Base-by-base conservation (phyloP, 208 protist species). In the Leishmania guyanensis region DNA sequence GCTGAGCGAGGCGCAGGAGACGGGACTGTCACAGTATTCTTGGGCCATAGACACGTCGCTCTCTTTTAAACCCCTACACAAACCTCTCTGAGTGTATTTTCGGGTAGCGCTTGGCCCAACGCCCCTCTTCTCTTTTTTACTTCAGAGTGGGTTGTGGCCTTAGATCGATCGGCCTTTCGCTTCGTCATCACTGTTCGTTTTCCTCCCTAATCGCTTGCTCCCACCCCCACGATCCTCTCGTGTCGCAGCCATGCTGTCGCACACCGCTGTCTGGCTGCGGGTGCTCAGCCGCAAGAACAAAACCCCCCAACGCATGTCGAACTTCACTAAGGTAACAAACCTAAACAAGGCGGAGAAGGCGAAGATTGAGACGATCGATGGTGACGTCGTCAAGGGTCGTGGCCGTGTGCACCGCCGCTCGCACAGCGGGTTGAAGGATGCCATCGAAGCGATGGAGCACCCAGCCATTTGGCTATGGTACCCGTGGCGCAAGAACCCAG, bases 391-490 rank as follows among this genome's bases (percentile, higher is more conserved):
- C 46, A 90, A 92, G 78, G 95, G 95, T 9, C 92, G 92, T 56
- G 95, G 95, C 80, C 94, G 94, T 64, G 72, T 96, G 26, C 91
- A 87, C 58, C 92, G 88, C 64, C 92, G 93, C 86, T 91, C 93
- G 54, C 93, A 97, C 90, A 97, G 90, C 79, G 86, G 75, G 17
- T 84, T 98, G 29, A 97, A 97, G 81, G 85, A 94, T 64, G 89
- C 88, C 17, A 97, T 98, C 78, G 90, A 81, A 14, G 82, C 79
- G 46, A 98, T 98, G 93, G 93, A 98, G 88, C 93, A 98, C 79
- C 95, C 95, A 3, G 91, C 93, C 22, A 96, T 98, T 72, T 98
- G 95, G 94, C 90, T 97, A 69, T 98, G 95, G 94, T 98, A 98
- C 86, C 95, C 95, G 66, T 98, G 95, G 94, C 92, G 95, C 78